Base-by-base conservation (phyloP, 2,329 filamentous ascomycete genomes). In the Diaporthe caulivora region DNA sequence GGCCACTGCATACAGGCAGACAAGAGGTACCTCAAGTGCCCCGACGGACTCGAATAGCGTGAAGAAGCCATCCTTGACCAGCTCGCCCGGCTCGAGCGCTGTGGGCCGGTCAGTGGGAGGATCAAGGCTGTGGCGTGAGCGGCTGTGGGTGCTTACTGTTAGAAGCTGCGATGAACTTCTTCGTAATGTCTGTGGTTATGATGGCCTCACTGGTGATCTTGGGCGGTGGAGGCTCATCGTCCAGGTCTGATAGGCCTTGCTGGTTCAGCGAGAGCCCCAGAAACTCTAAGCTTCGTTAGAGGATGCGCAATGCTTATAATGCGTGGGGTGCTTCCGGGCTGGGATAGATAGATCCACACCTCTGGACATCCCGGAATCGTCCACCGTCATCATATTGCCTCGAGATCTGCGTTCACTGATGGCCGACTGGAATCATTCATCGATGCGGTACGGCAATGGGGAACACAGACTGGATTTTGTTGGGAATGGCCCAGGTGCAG, bases 1-100 rank as follows among this genome's bases (percentile, higher is more conserved):
- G 17, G 21, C 53, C 44, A 17, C 29, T 8, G 49, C 7, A 53
- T 17, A 37, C 68, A 34, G 44, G 47, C 11, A 49, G 13, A 13
- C 62, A 34, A 47, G 34, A 17, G 31, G 6, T 81, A 89, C 91
- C 89, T 97, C 94, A 29, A 97, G 87, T 77, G 94, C 94, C 75
- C 94, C 94, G 77, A 99, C 97, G 64, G 95, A 93, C 84, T 98
- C 97, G 78, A 98, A 98, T 6, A 99, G 88, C 1, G 95, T 97
- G 80, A 99, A 98, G 81, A 91, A 91, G 57, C 93, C 94, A 94
- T 98, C 95, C 84, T 98, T 98, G 76, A 98, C 89, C 3, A 99
- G 89, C 78, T 97, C 92, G 42, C 97, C 97, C 10, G 93, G 91
- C 60, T 89, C 84, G 72, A 98, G 86, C 75, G 91, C 95, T 97